Evolutionary conservation across 768 basidiomycete genomes (phyloP).

Genomic region (Boletus rubroflammeus): DNA sequence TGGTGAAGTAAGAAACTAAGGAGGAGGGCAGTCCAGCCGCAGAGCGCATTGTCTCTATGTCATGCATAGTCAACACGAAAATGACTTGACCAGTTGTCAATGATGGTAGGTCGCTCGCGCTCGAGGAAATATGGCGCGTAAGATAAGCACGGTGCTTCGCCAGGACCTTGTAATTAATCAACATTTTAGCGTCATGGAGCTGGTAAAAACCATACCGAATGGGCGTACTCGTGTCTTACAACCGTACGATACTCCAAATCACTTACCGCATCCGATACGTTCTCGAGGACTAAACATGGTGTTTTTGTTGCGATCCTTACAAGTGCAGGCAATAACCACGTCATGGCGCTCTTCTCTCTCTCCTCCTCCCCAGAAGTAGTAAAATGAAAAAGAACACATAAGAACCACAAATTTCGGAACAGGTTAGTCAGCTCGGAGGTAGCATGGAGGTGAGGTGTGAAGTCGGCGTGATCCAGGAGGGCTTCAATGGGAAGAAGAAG

Average conservation of each 20-base stretch:
- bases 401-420: conserved; percentile 94
- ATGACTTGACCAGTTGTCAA: conserved; percentile 82
- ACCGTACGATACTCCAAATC: conserved; percentile 93
- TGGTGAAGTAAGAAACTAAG: conserved; percentile 82
- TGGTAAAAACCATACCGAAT: conserved; percentile 50
- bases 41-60: conserved; percentile 85
- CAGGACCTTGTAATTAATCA: conserved; percentile 51
- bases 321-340: conserved; percentile 76
- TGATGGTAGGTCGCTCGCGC: conserved; percentile 64
- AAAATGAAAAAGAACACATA: conserved; percentile 84
- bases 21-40: conserved; percentile 76
- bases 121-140: conserved; percentile 60
- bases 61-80: conserved; percentile 80
- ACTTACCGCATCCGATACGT: conserved; percentile 76
- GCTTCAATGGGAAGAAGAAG: conserved; percentile 90
- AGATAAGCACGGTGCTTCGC: conserved; percentile 63
- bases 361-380: conserved; percentile 41
- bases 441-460: conserved; percentile 53
- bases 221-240: conserved; percentile 79
- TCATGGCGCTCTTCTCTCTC: conserved; percentile 61
- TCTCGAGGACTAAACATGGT: conserved; percentile 79
- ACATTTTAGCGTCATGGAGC: not conserved
- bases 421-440: conserved; percentile 62
- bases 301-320: conserved; percentile 82
- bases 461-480: conserved; percentile 68